Percentiles rank a stretch among this genome's conserved stretches.
These are phyloP conservation scores for Clarireedia paspali DNA, from an alignment of 2,329 filamentous ascomycete genomes.

Conservation along the genomic window DNA sequence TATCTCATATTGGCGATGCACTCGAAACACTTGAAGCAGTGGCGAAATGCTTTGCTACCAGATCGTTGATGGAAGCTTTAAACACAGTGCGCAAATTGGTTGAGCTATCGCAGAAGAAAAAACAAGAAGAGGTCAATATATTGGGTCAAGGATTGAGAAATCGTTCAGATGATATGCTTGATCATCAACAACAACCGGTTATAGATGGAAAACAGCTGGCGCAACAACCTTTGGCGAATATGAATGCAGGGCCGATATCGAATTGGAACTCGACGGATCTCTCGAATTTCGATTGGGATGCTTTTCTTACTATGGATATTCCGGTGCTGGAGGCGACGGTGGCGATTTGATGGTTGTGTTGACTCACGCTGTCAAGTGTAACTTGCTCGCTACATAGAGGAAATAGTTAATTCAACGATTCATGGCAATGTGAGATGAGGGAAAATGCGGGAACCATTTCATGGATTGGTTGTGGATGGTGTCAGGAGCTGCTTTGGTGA, in stretches of 20 bases:
- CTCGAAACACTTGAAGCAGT: slow-evolving; percentile 17
- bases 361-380: not conserved
- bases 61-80: slow-evolving; percentile 17
- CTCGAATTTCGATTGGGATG: slow-evolving; percentile 4
- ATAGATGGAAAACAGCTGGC: not conserved
- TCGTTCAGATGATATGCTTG: not conserved
- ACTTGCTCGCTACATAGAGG: not conserved
- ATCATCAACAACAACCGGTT: not conserved
- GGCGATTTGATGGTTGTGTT: not conserved
- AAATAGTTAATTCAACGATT: too few species aligned
- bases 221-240: not conserved
- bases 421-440: not conserved
- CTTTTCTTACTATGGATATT: slow-evolving; percentile 8
- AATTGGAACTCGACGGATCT: not conserved
- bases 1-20: slow-evolving; percentile 14
- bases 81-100: slow-evolving; percentile 18
- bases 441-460: too few species aligned
- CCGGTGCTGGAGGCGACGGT: slow-evolving; percentile 2
- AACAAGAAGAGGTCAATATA: slow-evolving; percentile 10
- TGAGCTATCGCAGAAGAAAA: slow-evolving; percentile 14
- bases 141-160: not conserved
- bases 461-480: too few species aligned
- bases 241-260: not conserved
- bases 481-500: too few species aligned
- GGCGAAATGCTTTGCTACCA: slow-evolving; percentile 12